Evolutionary conservation across 1,284 basidiomycete species (phyloP).

Genomic region (Neonothopanus nambi): DNA sequence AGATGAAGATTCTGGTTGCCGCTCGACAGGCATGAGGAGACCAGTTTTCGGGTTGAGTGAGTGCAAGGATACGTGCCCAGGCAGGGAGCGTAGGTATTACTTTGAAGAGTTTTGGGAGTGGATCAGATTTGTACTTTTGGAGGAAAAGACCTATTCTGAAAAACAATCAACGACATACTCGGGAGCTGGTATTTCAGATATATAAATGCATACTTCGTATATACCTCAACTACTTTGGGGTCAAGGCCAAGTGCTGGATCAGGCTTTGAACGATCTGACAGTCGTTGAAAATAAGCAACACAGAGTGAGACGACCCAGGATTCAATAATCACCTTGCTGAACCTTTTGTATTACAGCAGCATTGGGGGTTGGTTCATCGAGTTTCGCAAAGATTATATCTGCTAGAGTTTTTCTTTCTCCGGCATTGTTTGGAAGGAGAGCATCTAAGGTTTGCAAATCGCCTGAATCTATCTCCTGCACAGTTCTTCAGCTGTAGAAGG

Average conservation of each 20-base stretch:
- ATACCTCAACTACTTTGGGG: constrained; percentile 95
- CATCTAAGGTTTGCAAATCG: constrained; percentile 84
- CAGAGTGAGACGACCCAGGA: no score
- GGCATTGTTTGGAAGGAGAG: constrained; percentile 71
- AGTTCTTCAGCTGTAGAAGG: constrained; percentile 8
- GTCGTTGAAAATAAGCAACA: neutral
- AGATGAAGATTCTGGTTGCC: constrained; percentile 94
- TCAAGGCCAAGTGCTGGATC: constrained; percentile 93
- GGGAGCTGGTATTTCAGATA: no score
- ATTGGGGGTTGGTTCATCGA: constrained; percentile 59
- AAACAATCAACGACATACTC: constrained; percentile 1
- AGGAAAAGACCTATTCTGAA: constrained; percentile 84
- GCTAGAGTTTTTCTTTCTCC: constrained; percentile 85
- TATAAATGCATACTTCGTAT: constrained; percentile 73
- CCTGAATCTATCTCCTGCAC: constrained; percentile 84
- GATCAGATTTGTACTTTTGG: constrained; percentile 92
- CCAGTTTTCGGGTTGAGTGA: constrained; percentile 93
- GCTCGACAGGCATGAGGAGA: constrained; percentile 94
- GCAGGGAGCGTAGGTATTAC: constrained; percentile 94
- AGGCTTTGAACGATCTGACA: constrained; percentile 61
- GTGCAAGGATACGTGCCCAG: constrained; percentile 94
- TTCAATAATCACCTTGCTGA: constrained; percentile 47
- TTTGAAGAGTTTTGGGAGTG: constrained; percentile 97
- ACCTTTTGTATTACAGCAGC: constrained; percentile 57
- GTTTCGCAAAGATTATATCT: constrained; percentile 94